A percentile compares a stretch with the other conserved stretches of the same genome.
phyloP scores from a whole-genome alignment of 441 rosid genomes.

The Flueggea neowawraea region DNA sequence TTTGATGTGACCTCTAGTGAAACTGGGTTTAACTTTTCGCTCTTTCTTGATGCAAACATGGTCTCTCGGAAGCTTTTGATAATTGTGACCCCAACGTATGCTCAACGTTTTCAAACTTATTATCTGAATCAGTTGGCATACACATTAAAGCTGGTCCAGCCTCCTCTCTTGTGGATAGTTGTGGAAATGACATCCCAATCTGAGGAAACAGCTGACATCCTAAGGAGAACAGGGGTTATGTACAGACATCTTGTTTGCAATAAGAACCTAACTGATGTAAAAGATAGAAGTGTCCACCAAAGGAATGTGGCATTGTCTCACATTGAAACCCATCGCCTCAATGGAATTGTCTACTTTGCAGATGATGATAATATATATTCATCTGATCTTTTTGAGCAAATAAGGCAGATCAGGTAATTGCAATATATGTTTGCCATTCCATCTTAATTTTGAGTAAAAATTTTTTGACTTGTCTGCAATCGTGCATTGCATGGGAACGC shows the following conservation, averaged over 20 bases:
- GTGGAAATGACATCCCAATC: constrained; percentile 61
- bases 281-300: constrained; percentile 44
- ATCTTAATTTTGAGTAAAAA: too few relatives aligned
- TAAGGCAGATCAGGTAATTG: constrained; percentile 54
- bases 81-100: constrained; percentile 49
- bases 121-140: constrained; percentile 47
- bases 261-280: constrained; percentile 45
- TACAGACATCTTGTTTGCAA: constrained; percentile 62
- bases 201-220: constrained; percentile 47
- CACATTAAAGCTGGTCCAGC: constrained; percentile 40
- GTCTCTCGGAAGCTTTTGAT: constrained; percentile 44
- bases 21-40: constrained; percentile 15
- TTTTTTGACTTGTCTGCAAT: too few relatives aligned
- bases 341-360: constrained; percentile 60
- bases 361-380: constrained; percentile 39
- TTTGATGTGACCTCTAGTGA: constrained; percentile 4
- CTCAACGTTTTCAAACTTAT: constrained; percentile 38
- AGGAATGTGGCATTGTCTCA: constrained; percentile 60
- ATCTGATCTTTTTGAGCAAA: constrained; percentile 50
- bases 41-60: constrained; percentile 20
- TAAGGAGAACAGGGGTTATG: constrained; percentile 52
- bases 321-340: constrained; percentile 57
- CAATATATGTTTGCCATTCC: neutral
- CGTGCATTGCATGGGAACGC: too few relatives aligned
- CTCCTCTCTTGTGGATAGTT: constrained; percentile 70